Conservation (phyloP, 306 rosid species). For the Aeschynomene evenia region DNA sequence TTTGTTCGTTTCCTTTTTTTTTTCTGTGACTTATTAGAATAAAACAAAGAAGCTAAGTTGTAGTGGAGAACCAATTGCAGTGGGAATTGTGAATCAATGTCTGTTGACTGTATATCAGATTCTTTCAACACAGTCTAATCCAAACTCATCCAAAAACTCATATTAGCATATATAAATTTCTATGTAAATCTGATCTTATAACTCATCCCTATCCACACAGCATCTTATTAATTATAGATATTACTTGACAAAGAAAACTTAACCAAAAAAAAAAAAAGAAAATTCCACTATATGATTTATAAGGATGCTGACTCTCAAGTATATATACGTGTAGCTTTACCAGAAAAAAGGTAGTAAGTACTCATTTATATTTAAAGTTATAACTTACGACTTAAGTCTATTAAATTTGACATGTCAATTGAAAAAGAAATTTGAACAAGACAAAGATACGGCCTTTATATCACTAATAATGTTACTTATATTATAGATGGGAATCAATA, state of each 20-base stretch:
- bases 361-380: neutral
- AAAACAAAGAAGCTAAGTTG: no score
- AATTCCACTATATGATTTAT: neutral
- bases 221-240: conserved; percentile 4
- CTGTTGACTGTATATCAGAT: conserved; percentile 26
- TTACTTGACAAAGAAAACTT: neutral
- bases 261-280: no score
- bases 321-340: neutral
- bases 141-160: neutral
- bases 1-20: conserved; percentile 25
- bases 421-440: neutral
- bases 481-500: no score
- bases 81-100: conserved; percentile 33
- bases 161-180: neutral
- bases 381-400: neutral
- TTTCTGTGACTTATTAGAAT: conserved; percentile 42
- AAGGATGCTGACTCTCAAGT: conserved; percentile 27
- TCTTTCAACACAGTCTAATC: conserved; percentile 22
- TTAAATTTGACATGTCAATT: conserved; percentile 14
- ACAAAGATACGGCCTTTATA: neutral
- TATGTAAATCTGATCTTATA: neutral
- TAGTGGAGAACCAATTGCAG: conserved; percentile 30
- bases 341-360: neutral
- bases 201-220: neutral
- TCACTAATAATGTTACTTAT: no score